These are phyloP conservation scores for Fusarium tanahbumbuense DNA, from an alignment of 2,329 filamentous ascomycete species.

Conservation along the genomic window DNA sequence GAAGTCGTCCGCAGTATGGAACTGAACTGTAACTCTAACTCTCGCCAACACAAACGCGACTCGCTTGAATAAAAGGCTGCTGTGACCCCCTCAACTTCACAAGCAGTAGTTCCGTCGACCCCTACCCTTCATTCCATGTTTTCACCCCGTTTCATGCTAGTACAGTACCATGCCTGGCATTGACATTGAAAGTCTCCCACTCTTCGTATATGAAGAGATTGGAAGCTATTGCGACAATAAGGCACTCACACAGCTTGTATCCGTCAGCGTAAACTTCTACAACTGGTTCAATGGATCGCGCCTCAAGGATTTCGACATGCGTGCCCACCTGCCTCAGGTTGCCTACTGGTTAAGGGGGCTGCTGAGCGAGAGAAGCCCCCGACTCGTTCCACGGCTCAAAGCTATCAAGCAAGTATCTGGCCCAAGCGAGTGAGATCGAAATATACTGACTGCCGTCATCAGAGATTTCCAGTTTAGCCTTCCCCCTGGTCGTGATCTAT, in stretches of 20 bases:
- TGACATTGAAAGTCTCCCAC: neutral
- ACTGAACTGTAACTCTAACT: no score
- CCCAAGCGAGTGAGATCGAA: neutral
- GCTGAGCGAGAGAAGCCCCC: neutral
- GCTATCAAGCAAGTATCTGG: neutral
- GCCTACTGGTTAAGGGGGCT: neutral
- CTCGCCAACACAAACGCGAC: no score
- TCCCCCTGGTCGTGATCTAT: neutral
- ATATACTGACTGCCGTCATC: neutral
- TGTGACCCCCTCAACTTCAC: no score
- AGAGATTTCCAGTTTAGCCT: neutral
- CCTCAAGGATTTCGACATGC: neutral
- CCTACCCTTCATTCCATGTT: no score
- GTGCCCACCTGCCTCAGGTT: rapidly evolving
- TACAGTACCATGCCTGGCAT: neutral
- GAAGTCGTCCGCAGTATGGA: no score
- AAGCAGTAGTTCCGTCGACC: no score
- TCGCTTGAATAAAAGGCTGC: no score
- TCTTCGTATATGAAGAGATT: neutral
- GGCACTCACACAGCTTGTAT: neutral
- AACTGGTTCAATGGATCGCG: neutral
- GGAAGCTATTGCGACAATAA: neutral
- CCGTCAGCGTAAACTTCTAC: neutral
- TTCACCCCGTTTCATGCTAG: no score
- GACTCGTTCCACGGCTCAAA: neutral